These are phyloP conservation scores for Apophysomyces sp. DNA, from an alignment of 371 early-diverging fungal genomes.

Conservation along the genomic window DNA sequence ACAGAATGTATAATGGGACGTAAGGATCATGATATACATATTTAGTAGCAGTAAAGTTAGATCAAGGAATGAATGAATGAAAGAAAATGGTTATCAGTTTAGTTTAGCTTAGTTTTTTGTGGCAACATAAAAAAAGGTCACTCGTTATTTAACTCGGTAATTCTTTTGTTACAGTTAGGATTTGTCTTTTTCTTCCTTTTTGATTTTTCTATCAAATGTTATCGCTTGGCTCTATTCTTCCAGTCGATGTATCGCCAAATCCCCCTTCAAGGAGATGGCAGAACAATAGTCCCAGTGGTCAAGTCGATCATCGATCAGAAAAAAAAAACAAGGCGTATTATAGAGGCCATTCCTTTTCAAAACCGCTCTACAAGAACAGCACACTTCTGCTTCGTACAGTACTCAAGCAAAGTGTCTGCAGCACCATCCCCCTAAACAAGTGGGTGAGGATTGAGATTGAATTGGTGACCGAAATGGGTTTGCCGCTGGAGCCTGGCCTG, in stretches of 20 bases:
- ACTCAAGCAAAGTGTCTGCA: neutral
- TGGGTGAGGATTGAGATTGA: neutral
- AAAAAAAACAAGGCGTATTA: neutral
- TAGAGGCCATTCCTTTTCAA: neutral
- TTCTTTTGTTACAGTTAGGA: too few relatives aligned
- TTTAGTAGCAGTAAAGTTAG: too few relatives aligned
- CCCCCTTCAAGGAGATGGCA: neutral
- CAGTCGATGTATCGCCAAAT: neutral
- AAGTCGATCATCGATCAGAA: neutral
- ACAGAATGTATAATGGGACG: too few relatives aligned
- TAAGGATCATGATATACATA: too few relatives aligned
- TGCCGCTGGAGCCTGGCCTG: neutral
- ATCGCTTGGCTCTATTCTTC: neutral
- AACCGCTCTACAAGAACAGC: neutral
- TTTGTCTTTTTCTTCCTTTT: neutral
- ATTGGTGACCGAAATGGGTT: neutral
- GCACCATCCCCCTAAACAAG: neutral
- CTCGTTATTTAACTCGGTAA: too few relatives aligned
- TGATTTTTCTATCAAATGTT: neutral
- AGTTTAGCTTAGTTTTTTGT: too few relatives aligned
- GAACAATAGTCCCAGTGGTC: neutral
- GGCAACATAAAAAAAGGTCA: too few relatives aligned
- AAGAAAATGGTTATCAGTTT: too few relatives aligned
- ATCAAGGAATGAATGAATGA: too few relatives aligned
- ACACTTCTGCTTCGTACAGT: neutral